Base-by-base conservation (phyloP, 129 eudicot genomes). In the Lonicera japonica region DNA sequence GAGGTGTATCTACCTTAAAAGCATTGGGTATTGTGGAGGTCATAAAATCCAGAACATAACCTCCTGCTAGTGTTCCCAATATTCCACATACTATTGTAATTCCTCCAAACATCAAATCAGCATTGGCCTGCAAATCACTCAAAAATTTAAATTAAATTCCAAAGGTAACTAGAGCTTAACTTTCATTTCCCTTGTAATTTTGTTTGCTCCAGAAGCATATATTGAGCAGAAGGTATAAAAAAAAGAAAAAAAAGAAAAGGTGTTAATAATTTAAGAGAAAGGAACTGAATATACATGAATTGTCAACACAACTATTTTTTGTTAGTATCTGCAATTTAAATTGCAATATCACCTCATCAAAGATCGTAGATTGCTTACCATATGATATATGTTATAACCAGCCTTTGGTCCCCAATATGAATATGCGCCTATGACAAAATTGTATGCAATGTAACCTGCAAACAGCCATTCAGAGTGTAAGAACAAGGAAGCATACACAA, bases 391-490 rank as follows among this genome's bases (percentile, higher is more conserved):
- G 64, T 74, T 78, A 74, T 78, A 80, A 61, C 98, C 98, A 56
- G 98, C 98, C 81, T 87, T 92, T 41, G 98, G 98, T 19, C 96
- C 98, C 98, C 98, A 92, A 63, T 92, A 92, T 57, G 98, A 85
- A 74, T 92, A 87, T 59, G 98, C 95, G 14, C 98, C 98, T 51
- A 92, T 70, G 38, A 92, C 98, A 72, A 88, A 92, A 69, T 85
- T 85, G 78, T 92, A 92, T 16, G 91, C 86, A 45, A 82, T 85
- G 74, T 87, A 87, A 55, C 98, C 98, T 92, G 83, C 34, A 70
- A 74, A 65, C 1, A 68, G 64, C 50, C 39, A 75, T 66, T 15
- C 53, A 70, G 22, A 67, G 36, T 3, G 24, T 15, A 22, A 24
- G 39, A 79, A 55, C 36, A 29, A 1, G 36, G 36, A 29, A 29